Percentiles rank a stretch among this genome's conserved stretches.
Evolutionary conservation across 179 eudicot genomes (phyloP).

Genomic region (Beta corolliflora): DNA sequence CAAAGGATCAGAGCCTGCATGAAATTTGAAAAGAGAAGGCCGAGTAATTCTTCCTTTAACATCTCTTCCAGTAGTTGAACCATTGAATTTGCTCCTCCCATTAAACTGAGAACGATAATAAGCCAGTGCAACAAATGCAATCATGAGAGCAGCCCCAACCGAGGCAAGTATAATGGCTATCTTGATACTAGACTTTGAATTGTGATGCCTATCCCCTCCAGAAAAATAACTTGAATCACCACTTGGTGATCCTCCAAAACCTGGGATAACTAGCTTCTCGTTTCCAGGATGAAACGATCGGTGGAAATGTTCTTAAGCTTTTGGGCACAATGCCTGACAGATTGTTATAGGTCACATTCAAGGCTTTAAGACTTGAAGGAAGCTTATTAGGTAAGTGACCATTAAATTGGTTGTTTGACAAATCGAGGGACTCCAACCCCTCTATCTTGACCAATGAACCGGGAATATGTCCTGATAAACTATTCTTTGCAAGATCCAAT

Average conservation of each 20-base stretch:
- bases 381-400: conserved; percentile 69
- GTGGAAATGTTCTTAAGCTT: conserved; percentile 55
- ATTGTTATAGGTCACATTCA: conserved; percentile 67
- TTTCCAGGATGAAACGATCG: conserved; percentile 85
- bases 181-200: conserved; percentile 54
- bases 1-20: conserved; percentile 49
- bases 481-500: conserved; percentile 70
- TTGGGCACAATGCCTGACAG: conserved; percentile 68
- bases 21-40: conserved; percentile 65
- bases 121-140: conserved; percentile 73
- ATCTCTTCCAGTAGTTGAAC: conserved; percentile 55
- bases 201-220: conserved; percentile 23
- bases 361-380: conserved; percentile 52
- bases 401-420: conserved; percentile 64
- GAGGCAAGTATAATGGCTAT: conserved; percentile 77
- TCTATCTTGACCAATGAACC: conserved; percentile 53
- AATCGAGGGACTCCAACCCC: conserved; percentile 66
- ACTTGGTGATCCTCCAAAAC: conserved; percentile 20
- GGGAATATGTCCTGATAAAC: conserved; percentile 75
- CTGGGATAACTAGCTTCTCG: conserved; percentile 41
- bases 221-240: conserved; percentile 27
- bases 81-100: conserved; percentile 50
- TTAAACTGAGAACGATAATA: conserved; percentile 67
- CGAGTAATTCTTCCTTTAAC: conserved; percentile 56
- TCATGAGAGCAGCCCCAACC: conserved; percentile 69